Evolutionary conservation across 2,329 filamentous ascomycete genomes (phyloP), one percentile per base, ranked within the genome.

Genomic region (Thielaviopsis musarum): DNA sequence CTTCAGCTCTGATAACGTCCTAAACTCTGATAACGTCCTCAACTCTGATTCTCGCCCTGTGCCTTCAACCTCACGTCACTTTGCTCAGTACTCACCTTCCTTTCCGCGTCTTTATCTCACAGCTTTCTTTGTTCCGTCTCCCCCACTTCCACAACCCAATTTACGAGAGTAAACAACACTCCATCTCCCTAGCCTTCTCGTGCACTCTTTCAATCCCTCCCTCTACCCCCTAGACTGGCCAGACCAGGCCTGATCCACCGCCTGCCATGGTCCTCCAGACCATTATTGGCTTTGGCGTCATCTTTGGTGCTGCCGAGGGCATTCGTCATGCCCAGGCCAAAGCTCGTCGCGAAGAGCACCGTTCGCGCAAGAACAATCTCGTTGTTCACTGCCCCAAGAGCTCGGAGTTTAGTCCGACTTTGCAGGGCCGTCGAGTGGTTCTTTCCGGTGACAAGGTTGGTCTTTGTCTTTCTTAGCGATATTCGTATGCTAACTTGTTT

Each of bases 241-340:
- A 6, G 22, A 2, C 15, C 12, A 10, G 19, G 30, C 26, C 48
- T 28, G 38, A 17, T 26, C 9, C 15, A 7, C 26, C 22, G 41
- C 6, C n/a, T 24, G 52, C 53, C 26, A 67, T 66, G 65, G 64
- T 65, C 12, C 62, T 70, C 28, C 65, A 67, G 2, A 71, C 73
- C 34, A 67, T 73, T 41, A 65, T 73, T 55, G 71, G 70, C 52
- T 71, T 74, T 59, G 70, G 70, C 49, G 71, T 74, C 22, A 73
- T 76, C 60, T 69, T 74, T 60, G 75, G 74, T 61, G 70, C 73
- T 0, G 70, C 73, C 21, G 75, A 77, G 65, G 74, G 72, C 17
- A 75, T 77, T 60, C 69, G 73, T 52, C 70, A 74, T 45, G 73
- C 73, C 9, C 74, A 76, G 65, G 68, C 71, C n/a, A 74, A 73